Evolutionary conservation across 1,284 basidiomycete species (phyloP).

Genomic region (Meira nashicola): DNA sequence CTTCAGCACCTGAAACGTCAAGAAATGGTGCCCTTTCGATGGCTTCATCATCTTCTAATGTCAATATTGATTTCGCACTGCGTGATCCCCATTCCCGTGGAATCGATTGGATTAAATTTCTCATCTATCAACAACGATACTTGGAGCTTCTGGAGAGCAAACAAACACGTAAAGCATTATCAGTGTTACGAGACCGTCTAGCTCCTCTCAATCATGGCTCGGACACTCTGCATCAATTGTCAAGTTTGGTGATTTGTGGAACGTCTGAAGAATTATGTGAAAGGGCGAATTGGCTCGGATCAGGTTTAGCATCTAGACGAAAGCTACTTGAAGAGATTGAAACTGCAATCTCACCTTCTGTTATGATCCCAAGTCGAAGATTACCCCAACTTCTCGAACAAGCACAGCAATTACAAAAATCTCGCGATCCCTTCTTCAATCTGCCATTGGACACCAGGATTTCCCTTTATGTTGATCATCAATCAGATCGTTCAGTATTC

Average conservation of each 20-base stretch:
- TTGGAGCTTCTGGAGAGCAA: conserved; percentile 83
- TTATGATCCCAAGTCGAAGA: conserved; percentile 87
- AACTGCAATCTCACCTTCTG: conserved; percentile 77
- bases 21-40: too few relatives aligned
- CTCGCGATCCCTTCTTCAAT: conserved; percentile 45
- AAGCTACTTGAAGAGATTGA: conserved; percentile 75
- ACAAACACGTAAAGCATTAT: conserved; percentile 74
- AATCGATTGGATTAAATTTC: conserved; percentile 62
- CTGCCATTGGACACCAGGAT: conserved; percentile 57
- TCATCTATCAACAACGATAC: conserved; percentile 91
- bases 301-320: conserved; percentile 70
- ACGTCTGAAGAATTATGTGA: conserved; percentile 71
- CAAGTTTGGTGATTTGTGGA: conserved; percentile 38
- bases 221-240: conserved; percentile 35
- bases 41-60: conserved; percentile 3
- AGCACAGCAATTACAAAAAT: conserved; percentile 68
- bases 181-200: conserved; percentile 78
- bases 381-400: conserved; percentile 80
- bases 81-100: conserved; percentile 26
- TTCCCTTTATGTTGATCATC: conserved; percentile 80
- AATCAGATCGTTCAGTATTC: conserved; percentile 71
- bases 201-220: conserved; percentile 59
- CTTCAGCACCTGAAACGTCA: too few relatives aligned
- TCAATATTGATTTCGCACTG: conserved; percentile 27
- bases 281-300: conserved; percentile 83